Base-by-base conservation (phyloP, 1,139 yeast genomes). In the Yamadazyma dushanensis region DNA sequence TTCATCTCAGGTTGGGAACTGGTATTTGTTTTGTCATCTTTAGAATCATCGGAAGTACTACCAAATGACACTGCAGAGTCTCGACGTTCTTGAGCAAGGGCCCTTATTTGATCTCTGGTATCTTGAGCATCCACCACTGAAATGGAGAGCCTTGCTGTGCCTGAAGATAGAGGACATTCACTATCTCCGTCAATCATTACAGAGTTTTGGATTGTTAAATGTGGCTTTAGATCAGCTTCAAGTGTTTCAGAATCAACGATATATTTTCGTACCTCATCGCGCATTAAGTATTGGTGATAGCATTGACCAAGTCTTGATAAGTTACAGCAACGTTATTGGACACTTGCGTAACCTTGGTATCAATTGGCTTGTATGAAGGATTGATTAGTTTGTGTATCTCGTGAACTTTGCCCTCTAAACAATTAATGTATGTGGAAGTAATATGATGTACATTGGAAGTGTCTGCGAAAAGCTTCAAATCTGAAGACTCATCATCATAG, bases 31-130 rank as follows among this genome's bases (percentile, higher is more conserved):
- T 21, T 14, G 27, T 13, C 18, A 8, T 11, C 18, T 6, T 15
- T 25, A 5, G 27, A 25, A 5, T 42, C 36, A 10, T 16, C 38
- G 37, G 31, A n/a, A 29, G 32, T 3, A 23, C 23, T 28, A 16
- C 45, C 52, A 30, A 59, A 44, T 5, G 60, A 56, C 5, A 60
- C 51, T 10, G 56, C 65, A 2, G 63, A 58, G 35, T 54, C 59
- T 33, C 59, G 46, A 32, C 61, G 35, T 9, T 21, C 30, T 23
- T 25, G 13, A 5, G 26, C 27, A 11, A 16, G 15, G 8, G 23
- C 18, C 10, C 19, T 20, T 16, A 23, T 14, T 14, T 21, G 18
- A n/a, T 19, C 25, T 11, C 15, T 32, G n/a, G 28, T 18, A n/a
- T 19, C 31, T 11, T 11, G 25, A 8, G 20, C 22, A 22, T 31